phyloP scores from a whole-genome alignment of 495 filamentous ascomycete genomes.

The Penicillium canariense region DNA sequence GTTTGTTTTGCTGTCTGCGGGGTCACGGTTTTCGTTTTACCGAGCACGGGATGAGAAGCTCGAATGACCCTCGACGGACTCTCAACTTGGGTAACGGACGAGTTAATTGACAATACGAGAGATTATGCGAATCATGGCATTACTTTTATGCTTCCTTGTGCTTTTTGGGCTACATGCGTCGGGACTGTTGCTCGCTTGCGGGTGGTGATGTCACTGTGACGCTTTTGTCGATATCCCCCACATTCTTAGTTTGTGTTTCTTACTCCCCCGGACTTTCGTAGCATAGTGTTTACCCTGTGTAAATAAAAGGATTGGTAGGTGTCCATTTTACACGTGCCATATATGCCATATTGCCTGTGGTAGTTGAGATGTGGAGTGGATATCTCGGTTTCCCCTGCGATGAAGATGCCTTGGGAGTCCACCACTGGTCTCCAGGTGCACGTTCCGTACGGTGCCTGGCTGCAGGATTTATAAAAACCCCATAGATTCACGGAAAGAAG shows the following conservation, averaged over 20 bases:
- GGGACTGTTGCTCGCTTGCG: constrained; percentile 2
- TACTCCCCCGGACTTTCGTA: background rate
- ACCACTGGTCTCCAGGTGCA: no score
- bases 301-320: no score
- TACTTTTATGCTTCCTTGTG: background rate
- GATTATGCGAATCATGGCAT: constrained; percentile 8
- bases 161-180: background rate
- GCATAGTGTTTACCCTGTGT: no score
- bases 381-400: no score
- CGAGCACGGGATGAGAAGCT: background rate
- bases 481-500: no score
- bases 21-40: background rate
- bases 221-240: constrained; percentile 3
- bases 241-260: constrained; percentile 6
- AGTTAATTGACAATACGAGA: constrained; percentile 4
- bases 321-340: no score
- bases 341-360: no score
- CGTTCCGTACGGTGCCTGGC: no score
- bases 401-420: no score
- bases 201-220: constrained; percentile 32
- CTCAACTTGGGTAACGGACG: background rate
- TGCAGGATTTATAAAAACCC: no score
- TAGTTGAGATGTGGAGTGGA: no score
- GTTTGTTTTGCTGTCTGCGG: background rate
- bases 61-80: background rate